Base-by-base conservation (phyloP, 1,284 basidiomycete species). In the Ceratobasidium sp. region DNA sequence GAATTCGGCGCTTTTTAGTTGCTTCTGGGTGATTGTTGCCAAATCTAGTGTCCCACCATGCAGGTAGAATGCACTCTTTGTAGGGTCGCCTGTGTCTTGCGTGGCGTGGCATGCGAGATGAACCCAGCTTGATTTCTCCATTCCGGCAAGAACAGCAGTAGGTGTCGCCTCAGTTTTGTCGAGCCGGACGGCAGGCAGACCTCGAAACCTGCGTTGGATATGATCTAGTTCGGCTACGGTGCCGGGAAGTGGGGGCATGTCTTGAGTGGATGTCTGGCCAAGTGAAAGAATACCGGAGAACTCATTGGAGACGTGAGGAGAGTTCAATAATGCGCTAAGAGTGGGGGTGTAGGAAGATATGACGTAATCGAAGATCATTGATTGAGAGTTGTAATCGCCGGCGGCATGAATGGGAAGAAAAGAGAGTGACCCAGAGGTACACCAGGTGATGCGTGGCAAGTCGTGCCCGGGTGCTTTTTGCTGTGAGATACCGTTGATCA, bases 331-430 rank as follows among this genome's bases (percentile, higher is more conserved):
- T 2, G 53, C 33, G 41, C 51, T 45, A 17, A 69, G 33, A 17
- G 33, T 44, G 15, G 66, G 66, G 5, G 54, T 59, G 47, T 69
- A 69, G 1, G 66, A 59, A 15, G 66, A 69, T 2, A 69, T 17
- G 1, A 69, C 66, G 29, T 57, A 69, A 1, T 69, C 36, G 45
- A 69, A 69, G 27, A 48, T 54, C 31, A 14, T 69, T 19, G 36
- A 15, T 17, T 41, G 24, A n/a, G 66, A 45, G 2, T 27, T 27
- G 41, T 47, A 69, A 22, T 19, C n/a, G 1, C 66, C 66, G 6
- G 66, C 66, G 22, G 66, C 66, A 33, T 69, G 66, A 9, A 69
- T n/a, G 4, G 66, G 66, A 41, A 69, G 53, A 22, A 47, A 59
- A 5, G 66, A 9, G 6, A 69, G 66, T 1, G 54, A 53, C n/a